A percentile compares a stretch with the other conserved stretches of the same genome.
Conservation (phyloP, 2,329 filamentous ascomycete genomes). For the Apiospora pterosperma region DNA sequence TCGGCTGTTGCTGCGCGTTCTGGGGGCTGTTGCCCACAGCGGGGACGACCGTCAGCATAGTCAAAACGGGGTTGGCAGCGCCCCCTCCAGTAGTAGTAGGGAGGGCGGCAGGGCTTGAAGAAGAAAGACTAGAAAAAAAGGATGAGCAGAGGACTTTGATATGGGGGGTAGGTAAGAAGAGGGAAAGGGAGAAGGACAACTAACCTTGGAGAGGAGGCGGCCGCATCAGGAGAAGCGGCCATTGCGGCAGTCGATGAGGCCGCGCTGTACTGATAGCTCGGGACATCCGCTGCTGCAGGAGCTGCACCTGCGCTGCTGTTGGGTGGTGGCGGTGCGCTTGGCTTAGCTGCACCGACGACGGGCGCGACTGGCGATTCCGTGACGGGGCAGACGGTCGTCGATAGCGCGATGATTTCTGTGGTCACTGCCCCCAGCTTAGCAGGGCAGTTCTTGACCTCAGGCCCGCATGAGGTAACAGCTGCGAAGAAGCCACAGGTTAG, state of each 20-base stretch:
- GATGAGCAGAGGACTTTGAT: background rate
- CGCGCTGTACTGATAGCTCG: conserved; percentile 24
- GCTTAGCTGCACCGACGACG: background rate
- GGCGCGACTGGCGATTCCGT: background rate
- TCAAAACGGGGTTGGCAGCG: background rate
- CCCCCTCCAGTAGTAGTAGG: too few species aligned
- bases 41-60: background rate
- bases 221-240: conserved; percentile 3
- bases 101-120: background rate
- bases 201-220: conserved; percentile 16
- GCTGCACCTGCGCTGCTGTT: too few species aligned
- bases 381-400: conserved; percentile 26
- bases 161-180: background rate
- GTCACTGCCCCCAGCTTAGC: conserved; percentile 19
- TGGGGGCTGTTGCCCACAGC: background rate
- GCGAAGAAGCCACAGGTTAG: background rate
- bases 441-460: conserved; percentile 22
- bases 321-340: too few species aligned
- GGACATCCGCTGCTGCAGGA: conserved; percentile 13
- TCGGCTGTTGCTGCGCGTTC: background rate
- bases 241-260: conserved; percentile 16
- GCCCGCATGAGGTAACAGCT: conserved; percentile 22
- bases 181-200: conserved; percentile 9
- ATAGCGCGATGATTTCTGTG: conserved; percentile 24
- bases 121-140: background rate